Base-by-base conservation (phyloP, 495 filamentous ascomycete genomes). In the Penicillium roqueforti region DNA sequence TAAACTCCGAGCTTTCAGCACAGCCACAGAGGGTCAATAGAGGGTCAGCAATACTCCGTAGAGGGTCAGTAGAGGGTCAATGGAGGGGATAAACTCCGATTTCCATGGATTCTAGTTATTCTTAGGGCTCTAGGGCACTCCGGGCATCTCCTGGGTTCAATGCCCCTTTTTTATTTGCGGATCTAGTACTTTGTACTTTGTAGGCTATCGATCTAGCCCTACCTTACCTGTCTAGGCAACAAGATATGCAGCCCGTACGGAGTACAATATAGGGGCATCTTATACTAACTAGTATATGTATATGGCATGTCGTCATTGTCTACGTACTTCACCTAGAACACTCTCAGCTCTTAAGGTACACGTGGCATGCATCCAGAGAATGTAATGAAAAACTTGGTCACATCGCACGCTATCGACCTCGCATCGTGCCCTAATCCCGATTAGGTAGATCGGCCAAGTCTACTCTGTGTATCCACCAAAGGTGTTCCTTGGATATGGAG, bases 1-100 rank as follows among this genome's bases (percentile, higher is more conserved):
- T 47, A 16, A 37, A 22, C 5, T 16, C 48, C 48, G 48, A 51
- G 48, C 48, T 51, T 39, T 40, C 47, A 38, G 37, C 48, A 51
- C 48, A 25, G 48, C 48, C 48, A 51, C 47, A 38, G 26, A 20
- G 19, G 42, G 25, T 45, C 41, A 25, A 43, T 43, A 11, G 42
- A 29, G 28, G n/a, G n/a, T n/a, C n/a, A n/a, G n/a, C n/a, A n/a
- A n/a, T n/a, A n/a, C n/a, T n/a, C 48, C 48, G 42, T 36, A 38
- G 26, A 20, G 19, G 42, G 25, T 45, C 41, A 25, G 26, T 43
- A 38, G 26, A 20, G 19, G 42, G 25, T 45, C 41, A 25, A 43
- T 43, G 5, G 42, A 29, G 28, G 13, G 4, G 28, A 31, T 31
- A 31, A 9, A 31, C 4, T 13, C 4, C 28, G 11, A n/a, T 9